Conservation (phyloP, 371 early-diverging fungal genomes). For the Cokeromyces recurvatus region DNA sequence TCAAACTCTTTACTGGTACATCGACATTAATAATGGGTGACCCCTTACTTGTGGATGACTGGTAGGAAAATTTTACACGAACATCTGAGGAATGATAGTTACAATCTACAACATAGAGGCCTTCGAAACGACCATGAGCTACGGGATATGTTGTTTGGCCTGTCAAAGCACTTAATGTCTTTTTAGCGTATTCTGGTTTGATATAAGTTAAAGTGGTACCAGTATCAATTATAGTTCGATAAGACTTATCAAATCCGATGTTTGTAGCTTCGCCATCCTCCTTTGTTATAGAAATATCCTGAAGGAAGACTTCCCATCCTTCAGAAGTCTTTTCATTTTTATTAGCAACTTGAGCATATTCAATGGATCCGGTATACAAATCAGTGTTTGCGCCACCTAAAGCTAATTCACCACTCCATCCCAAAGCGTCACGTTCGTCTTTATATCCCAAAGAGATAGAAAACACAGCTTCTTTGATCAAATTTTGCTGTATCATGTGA, state of each 20-base stretch:
- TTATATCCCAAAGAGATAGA: slow-evolving; percentile 23
- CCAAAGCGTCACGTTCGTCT: background rate
- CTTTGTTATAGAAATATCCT: slow-evolving; percentile 15
- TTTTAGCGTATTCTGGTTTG: slow-evolving; percentile 10
- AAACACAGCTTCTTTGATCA: slow-evolving; percentile 21
- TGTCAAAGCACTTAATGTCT: slow-evolving; percentile 11
- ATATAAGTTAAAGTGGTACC: slow-evolving; percentile 29
- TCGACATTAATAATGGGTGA: slow-evolving; percentile 16
- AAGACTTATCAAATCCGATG: slow-evolving; percentile 9
- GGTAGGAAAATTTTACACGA: slow-evolving; percentile 5
- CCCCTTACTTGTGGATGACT: no score
- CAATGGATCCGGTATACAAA: slow-evolving; percentile 13
- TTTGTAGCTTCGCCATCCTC: background rate
- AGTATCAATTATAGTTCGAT: slow-evolving; percentile 21
- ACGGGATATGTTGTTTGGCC: slow-evolving; percentile 1
- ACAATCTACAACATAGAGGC: slow-evolving; percentile 16
- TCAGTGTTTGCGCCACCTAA: slow-evolving; percentile 25
- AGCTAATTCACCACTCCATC: slow-evolving; percentile 21
- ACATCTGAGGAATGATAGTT: background rate
- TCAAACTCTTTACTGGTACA: slow-evolving; percentile 18
- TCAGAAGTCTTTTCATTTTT: background rate
- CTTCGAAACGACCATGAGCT: no score
- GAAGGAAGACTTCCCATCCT: slow-evolving; percentile 18
- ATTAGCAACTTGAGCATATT: slow-evolving; percentile 20
- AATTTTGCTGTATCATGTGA: slow-evolving; percentile 9